A percentile compares a stretch with the other conserved stretches of the same genome.
Conservation (phyloP, 164 flowering plant genomes). For the Vitis riparia region DNA sequence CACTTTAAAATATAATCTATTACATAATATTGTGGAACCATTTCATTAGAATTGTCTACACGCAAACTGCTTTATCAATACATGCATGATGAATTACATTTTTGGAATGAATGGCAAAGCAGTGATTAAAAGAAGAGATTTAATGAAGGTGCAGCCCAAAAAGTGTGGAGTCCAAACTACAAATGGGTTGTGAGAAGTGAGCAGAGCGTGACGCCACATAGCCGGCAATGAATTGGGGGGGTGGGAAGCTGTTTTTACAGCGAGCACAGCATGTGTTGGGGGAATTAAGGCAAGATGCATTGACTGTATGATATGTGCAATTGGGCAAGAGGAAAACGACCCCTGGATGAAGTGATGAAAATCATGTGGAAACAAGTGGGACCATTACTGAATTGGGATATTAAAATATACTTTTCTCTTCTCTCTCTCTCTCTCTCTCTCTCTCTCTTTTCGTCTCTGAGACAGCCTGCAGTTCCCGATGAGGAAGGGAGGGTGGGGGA, state of each 20-base stretch:
- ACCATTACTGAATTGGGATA: slow-evolving; percentile 12
- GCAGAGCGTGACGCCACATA: background rate
- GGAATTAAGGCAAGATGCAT: background rate
- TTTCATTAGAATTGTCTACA: too few relatives aligned
- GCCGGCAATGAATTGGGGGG: background rate
- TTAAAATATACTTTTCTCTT: background rate
- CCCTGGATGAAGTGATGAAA: slow-evolving; percentile 21
- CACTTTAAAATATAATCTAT: too few relatives aligned
- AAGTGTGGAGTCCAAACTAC: too few relatives aligned
- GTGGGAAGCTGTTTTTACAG: background rate
- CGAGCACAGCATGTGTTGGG: too few relatives aligned
- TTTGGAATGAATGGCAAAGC: too few relatives aligned
- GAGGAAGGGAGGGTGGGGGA: slow-evolving; percentile 23
- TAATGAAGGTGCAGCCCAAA: too few relatives aligned
- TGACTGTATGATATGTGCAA: slow-evolving; percentile 18
- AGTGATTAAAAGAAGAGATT: too few relatives aligned
- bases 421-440: background rate
- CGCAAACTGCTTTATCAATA: too few relatives aligned
- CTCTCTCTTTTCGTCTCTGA: background rate
- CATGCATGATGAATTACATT: too few relatives aligned
- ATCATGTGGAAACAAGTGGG: slow-evolving; percentile 26
- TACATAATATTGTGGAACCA: too few relatives aligned
- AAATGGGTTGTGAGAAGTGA: too few relatives aligned
- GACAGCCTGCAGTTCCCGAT: slow-evolving; percentile 42
- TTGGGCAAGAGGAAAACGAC: slow-evolving; percentile 17